A percentile compares a stretch with the other conserved stretches of the same genome.
Evolutionary conservation across 2,329 filamentous ascomycete genomes (phyloP).

Genomic region (Pseudopyricularia javanii): DNA sequence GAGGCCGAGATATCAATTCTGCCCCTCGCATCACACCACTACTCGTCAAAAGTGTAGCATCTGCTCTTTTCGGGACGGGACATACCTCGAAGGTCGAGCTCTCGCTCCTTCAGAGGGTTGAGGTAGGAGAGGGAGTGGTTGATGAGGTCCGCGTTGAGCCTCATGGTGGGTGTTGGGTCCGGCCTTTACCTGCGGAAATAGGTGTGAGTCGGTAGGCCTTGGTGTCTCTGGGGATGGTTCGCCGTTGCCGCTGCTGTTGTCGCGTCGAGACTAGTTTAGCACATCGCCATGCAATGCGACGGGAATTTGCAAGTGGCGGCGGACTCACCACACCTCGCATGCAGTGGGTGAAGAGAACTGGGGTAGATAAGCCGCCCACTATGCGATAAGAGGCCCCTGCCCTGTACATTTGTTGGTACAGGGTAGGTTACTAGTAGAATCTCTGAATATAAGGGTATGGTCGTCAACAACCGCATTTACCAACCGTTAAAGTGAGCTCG

Average conservation of each 20-base stretch:
- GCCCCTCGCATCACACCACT: no score
- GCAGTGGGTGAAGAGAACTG: background rate
- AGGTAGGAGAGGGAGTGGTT: constrained; percentile 92
- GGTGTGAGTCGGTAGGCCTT: background rate
- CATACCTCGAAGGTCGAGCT: constrained; percentile 97
- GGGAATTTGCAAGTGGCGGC: background rate
- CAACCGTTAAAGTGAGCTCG: no score
- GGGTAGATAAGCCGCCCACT: background rate
- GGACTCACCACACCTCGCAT: background rate
- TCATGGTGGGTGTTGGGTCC: background rate
- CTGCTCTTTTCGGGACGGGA: constrained; percentile 66
- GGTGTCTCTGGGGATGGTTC: background rate
- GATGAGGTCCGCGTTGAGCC: constrained; percentile 63
- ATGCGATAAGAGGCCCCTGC: background rate
- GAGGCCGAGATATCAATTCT: constrained; percentile 64
- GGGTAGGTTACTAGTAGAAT: background rate
- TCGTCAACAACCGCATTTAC: background rate
- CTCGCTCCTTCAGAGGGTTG: constrained; percentile 96
- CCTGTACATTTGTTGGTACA: background rate
- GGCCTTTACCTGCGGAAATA: background rate
- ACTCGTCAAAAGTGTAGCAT: constrained; percentile 65
- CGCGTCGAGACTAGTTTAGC: background rate
- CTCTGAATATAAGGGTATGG: background rate
- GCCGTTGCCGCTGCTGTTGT: background rate
- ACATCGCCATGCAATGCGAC: background rate